Evolutionary conservation across 768 basidiomycete species (phyloP).

Genomic region (Kwoniella sp.): DNA sequence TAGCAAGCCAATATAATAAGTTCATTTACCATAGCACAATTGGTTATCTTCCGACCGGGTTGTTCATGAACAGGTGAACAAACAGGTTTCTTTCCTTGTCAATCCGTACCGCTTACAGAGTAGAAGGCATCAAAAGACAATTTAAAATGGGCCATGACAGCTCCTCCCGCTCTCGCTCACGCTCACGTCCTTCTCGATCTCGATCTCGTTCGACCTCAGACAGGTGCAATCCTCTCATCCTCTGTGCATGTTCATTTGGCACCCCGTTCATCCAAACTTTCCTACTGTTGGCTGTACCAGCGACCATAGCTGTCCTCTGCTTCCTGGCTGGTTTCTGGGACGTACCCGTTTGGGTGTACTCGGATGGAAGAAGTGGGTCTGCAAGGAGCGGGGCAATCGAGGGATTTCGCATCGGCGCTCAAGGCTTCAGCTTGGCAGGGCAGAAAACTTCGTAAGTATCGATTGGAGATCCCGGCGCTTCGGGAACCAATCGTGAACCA

Average conservation of each 20-base stretch:
- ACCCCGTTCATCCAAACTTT: conserved; percentile 6
- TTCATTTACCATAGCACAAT: too few relatives aligned
- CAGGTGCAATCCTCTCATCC: background rate
- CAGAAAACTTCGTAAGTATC: conserved; percentile 23
- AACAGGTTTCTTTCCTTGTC: too few relatives aligned
- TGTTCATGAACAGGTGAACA: too few relatives aligned
- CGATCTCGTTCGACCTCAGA: background rate
- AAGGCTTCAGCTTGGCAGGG: conserved; percentile 27
- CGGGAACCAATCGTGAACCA: too few relatives aligned
- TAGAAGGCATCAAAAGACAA: too few relatives aligned
- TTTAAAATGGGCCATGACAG: background rate
- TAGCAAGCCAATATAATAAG: too few relatives aligned
- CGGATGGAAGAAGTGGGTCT: background rate
- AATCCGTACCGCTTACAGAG: too few relatives aligned
- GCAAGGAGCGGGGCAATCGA: background rate
- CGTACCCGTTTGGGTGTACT: conserved; percentile 22
- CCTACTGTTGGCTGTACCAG: conserved; percentile 20
- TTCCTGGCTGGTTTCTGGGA: conserved; percentile 25
- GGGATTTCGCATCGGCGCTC: conserved; percentile 24
- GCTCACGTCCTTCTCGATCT: background rate
- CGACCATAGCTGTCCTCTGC: conserved; percentile 7
- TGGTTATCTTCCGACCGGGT: too few relatives aligned
- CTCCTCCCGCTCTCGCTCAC: background rate
- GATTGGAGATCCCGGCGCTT: too few relatives aligned
- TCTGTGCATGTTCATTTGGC: conserved; percentile 11